These are phyloP conservation scores for Cryptosporidium tyzzeri DNA, from an alignment of 169 alveolate species.

Conservation along the genomic window DNA sequence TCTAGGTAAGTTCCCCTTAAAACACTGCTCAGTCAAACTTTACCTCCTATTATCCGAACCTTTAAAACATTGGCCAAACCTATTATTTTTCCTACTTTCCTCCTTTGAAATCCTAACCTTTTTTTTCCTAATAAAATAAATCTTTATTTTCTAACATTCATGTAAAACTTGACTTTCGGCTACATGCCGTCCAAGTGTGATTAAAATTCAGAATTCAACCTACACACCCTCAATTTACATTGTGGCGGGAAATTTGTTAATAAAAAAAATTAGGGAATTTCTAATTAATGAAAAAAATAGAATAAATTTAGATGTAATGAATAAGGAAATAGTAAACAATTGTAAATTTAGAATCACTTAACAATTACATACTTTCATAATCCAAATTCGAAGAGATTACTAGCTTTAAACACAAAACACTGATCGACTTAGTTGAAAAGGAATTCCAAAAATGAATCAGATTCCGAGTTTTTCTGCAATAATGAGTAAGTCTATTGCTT, in stretches of 20 bases:
- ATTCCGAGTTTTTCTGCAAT: constrained; percentile 70
- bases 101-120: constrained; percentile 16
- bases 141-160: not conserved
- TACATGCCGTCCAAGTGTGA: constrained; percentile 36
- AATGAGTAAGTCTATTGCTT: constrained; percentile 47
- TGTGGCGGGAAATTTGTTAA: constrained; percentile 6
- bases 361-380: not conserved
- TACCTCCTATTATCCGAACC: not conserved
- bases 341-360: constrained; percentile 2
- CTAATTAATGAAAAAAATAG: not conserved
- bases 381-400: not conserved
- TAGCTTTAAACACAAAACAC: not conserved
- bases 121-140: constrained; percentile 14
- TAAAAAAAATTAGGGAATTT: not conserved
- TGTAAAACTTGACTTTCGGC: not conserved
- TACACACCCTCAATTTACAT: constrained; percentile 15
- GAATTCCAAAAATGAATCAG: not conserved
- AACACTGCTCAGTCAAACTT: constrained; percentile 8
- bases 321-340: not conserved
- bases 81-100: constrained; percentile 16
- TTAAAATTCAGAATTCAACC: not conserved
- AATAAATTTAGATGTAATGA: not conserved
- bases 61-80: constrained; percentile 36
- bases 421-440: not conserved
- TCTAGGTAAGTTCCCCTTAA: constrained; percentile 31